Evolutionary conservation across 208 protist species (phyloP).

Genomic region (Angomonas desouzai): DNA sequence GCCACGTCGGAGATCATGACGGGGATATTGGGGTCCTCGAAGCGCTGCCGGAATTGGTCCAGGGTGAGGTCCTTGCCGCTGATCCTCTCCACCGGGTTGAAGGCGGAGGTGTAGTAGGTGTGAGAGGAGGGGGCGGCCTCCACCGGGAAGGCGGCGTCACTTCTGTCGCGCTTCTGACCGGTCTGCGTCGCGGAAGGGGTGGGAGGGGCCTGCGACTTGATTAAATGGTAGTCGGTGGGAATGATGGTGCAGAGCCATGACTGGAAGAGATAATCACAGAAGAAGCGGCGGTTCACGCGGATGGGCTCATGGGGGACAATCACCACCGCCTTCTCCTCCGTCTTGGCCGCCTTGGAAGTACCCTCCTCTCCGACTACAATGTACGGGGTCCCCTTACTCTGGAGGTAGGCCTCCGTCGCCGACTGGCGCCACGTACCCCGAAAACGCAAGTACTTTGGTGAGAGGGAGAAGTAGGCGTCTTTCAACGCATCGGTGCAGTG

Average conservation of each 20-base stretch:
- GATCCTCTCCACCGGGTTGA: constrained; percentile 58
- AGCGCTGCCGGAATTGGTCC: constrained; percentile 62
- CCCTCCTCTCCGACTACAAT: not conserved
- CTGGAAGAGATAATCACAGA: constrained; percentile 83
- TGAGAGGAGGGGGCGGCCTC: not conserved
- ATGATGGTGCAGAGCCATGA: constrained; percentile 88
- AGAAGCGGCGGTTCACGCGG: constrained; percentile 53
- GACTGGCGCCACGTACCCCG: constrained; percentile 71
- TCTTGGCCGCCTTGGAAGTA: not conserved
- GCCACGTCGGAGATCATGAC: constrained; percentile 77
- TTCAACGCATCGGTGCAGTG: constrained; percentile 83
- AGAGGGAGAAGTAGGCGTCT: constrained; percentile 55
- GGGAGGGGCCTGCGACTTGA: constrained; percentile 9
- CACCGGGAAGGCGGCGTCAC: not conserved
- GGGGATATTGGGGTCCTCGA: constrained; percentile 64
- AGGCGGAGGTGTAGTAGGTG: constrained; percentile 45
- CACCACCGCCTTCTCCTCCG: constrained; percentile 17
- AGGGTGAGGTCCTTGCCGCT: constrained; percentile 31
- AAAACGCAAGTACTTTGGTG: constrained; percentile 53
- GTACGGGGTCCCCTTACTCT: not conserved
- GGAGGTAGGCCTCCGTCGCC: constrained; percentile 53
- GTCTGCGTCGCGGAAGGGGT: not conserved
- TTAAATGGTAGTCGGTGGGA: constrained; percentile 68
- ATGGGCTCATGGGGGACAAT: constrained; percentile 40
- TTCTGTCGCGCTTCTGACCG: not conserved